Percentiles rank a stretch among this genome's conserved stretches.
phyloP scores from a whole-genome alignment of 2,329 filamentous ascomycete genomes.

The Colletotrichum sp. region DNA sequence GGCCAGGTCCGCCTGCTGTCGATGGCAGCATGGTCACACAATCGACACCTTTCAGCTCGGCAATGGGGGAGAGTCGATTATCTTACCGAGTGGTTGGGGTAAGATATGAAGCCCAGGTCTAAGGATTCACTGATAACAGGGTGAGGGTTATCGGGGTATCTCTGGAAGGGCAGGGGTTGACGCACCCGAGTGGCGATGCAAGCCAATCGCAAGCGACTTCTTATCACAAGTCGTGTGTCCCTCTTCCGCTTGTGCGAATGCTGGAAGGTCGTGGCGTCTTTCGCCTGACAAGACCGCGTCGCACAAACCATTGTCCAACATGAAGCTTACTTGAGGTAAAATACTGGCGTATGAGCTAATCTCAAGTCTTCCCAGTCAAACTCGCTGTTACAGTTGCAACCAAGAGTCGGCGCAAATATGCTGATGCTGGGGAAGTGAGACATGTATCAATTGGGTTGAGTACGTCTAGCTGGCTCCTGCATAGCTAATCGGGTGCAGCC shows the following conservation, averaged over 20 bases:
- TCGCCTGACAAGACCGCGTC: neutral
- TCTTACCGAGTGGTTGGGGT: neutral
- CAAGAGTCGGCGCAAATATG: neutral
- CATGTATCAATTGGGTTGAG: neutral
- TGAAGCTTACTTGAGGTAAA: neutral
- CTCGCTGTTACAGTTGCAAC: neutral
- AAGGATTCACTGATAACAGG: neutral
- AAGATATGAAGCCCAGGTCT: neutral
- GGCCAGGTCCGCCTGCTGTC: neutral
- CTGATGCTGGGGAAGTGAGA: neutral
- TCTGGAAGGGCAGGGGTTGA: neutral
- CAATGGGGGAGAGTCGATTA: neutral
- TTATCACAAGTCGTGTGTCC: neutral
- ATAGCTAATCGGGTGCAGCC: neutral
- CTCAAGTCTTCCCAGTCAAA: neutral
- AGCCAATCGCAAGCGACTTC: conserved; percentile 5
- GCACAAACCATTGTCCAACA: neutral
- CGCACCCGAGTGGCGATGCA: neutral
- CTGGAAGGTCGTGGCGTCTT: neutral
- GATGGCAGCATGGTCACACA: neutral
- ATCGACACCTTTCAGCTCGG: neutral
- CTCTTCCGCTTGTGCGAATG: neutral
- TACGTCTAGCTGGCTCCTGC: neutral
- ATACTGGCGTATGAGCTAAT: neutral
- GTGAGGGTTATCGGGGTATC: neutral